These are phyloP conservation scores for Aspergillus bertholletiae DNA, from an alignment of 495 filamentous ascomycete genomes.

Conservation along the genomic window DNA sequence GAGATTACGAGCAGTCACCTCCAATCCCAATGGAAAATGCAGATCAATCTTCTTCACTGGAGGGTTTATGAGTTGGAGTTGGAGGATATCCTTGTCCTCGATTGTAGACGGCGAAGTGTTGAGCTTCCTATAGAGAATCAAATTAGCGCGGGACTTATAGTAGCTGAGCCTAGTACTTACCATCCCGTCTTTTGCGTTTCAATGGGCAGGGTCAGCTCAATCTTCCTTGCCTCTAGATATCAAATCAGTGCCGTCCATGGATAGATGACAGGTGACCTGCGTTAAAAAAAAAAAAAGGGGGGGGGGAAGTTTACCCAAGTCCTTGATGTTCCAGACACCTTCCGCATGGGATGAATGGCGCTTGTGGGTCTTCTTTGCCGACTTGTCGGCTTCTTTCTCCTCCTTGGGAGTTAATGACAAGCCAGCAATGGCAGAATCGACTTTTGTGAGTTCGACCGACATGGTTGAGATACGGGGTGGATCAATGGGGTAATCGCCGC, in stretches of 20 bases:
- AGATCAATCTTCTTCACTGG: slow-evolving; percentile 92
- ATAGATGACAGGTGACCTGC: too few species aligned
- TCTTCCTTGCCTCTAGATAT: slow-evolving; percentile 70
- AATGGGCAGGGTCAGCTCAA: slow-evolving; percentile 71
- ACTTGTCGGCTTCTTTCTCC: slow-evolving; percentile 47
- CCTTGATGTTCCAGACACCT: slow-evolving; percentile 77
- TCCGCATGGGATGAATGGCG: slow-evolving; percentile 63
- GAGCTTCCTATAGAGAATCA: slow-evolving; percentile 67
- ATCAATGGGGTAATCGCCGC: slow-evolving; percentile 2
- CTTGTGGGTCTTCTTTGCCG: slow-evolving; percentile 53
- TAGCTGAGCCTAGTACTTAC: slow-evolving; percentile 48
- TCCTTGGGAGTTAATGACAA: slow-evolving; percentile 63
- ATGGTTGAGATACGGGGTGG: slow-evolving; percentile 38
- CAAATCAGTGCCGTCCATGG: too few species aligned
- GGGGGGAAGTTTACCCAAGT: slow-evolving; percentile 69
- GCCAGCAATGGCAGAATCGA: slow-evolving; percentile 83
- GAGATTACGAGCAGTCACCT: slow-evolving; percentile 83
- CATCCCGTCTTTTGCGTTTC: slow-evolving; percentile 90
- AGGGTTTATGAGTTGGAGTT: slow-evolving; percentile 73
- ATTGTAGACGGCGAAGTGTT: slow-evolving; percentile 75
- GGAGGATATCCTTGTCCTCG: slow-evolving; percentile 77
- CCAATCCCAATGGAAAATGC: slow-evolving; percentile 79
- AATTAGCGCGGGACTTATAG: slow-evolving; percentile 7
- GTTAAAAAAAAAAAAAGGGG: too few species aligned
- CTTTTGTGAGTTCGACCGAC: slow-evolving; percentile 72